Evolutionary conservation across 164 flowering plant genomes (phyloP).

Genomic region (Brasenia schreberi): DNA sequence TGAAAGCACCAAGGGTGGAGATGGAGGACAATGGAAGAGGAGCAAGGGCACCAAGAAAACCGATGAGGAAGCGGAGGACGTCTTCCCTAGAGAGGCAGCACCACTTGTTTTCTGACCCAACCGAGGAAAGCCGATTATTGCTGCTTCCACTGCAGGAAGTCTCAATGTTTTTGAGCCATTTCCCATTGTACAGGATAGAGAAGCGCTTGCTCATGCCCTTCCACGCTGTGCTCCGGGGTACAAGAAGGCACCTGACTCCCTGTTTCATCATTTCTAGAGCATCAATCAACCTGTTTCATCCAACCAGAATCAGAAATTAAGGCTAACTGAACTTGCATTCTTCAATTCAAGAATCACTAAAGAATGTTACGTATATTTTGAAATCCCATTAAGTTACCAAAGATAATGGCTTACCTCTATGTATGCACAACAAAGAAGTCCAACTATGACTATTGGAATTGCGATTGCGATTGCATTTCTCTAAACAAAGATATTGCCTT

Average conservation of each 20-base stretch:
- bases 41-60: slow-evolving; percentile 91
- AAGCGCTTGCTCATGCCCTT: slow-evolving; percentile 92
- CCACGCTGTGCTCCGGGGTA: slow-evolving; percentile 69
- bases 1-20: slow-evolving; percentile 53
- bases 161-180: slow-evolving; percentile 77
- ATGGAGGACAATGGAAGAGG: slow-evolving; percentile 89
- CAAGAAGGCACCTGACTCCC: slow-evolving; percentile 85
- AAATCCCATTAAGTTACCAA: too few species aligned
- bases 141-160: slow-evolving; percentile 24
- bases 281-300: slow-evolving; percentile 56
- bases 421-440: too few species aligned
- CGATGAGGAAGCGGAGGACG: slow-evolving; percentile 75
- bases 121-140: slow-evolving; percentile 33
- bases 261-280: slow-evolving; percentile 98
- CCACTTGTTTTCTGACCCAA: slow-evolving; percentile 33
- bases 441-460: too few species aligned
- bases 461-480: too few species aligned
- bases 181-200: slow-evolving; percentile 82
- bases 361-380: too few species aligned
- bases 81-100: slow-evolving; percentile 94
- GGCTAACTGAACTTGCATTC: not conserved
- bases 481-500: too few species aligned
- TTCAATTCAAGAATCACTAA: too few species aligned
- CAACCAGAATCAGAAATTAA: not conserved
- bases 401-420: too few species aligned